These are phyloP conservation scores for Yarrowia divulgata DNA, from an alignment of 805 yeast genomes.

Conservation along the genomic window DNA sequence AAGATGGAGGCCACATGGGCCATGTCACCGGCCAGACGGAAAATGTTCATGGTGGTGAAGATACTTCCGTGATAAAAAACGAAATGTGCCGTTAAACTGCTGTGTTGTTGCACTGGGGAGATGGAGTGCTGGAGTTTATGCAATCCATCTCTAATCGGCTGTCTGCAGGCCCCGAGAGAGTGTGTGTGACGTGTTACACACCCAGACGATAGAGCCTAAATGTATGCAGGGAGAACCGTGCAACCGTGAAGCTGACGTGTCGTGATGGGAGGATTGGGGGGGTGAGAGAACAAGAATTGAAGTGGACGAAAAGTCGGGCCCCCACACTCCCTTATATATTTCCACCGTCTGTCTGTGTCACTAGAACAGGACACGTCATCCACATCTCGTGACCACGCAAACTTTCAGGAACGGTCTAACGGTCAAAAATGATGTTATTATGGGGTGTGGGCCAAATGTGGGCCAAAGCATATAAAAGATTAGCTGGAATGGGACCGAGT, in stretches of 20 bases:
- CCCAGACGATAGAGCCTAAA: not conserved
- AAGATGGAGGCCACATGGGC: slow-evolving; percentile 83
- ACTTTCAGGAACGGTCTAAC: no score
- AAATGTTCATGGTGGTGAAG: slow-evolving; percentile 35
- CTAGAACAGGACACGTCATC: not conserved
- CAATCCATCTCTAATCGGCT: not conserved
- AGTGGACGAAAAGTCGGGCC: no score
- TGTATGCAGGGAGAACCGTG: slow-evolving; percentile 1
- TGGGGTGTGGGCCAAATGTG: no score
- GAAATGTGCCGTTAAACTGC: no score
- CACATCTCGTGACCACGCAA: no score
- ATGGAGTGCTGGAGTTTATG: not conserved
- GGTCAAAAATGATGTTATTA: not conserved
- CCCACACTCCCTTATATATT: not conserved
- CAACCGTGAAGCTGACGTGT: not conserved
- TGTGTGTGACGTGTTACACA: slow-evolving; percentile 34
- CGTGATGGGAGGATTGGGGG: no score
- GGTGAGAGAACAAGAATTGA: no score
- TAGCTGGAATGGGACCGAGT: no score
- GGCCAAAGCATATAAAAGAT: no score
- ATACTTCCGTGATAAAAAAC: no score
- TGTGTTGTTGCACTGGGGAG: no score
- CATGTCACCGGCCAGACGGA: slow-evolving; percentile 64
- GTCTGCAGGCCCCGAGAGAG: not conserved
- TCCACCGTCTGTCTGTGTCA: not conserved